These are phyloP conservation scores for Colletotrichum noveboracense DNA, from an alignment of 2,329 filamentous ascomycete genomes.

Conservation along the genomic window DNA sequence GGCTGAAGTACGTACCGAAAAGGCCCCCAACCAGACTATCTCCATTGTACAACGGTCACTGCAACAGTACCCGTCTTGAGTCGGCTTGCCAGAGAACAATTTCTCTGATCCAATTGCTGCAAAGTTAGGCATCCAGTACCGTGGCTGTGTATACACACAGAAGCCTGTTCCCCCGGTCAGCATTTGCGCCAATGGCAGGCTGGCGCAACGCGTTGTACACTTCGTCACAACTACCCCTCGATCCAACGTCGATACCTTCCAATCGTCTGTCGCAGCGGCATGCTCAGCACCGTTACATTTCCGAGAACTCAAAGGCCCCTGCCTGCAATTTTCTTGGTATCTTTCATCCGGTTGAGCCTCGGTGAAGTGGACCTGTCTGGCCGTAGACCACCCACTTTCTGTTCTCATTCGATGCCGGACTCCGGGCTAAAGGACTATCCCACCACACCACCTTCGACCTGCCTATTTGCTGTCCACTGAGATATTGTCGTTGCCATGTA, in stretches of 20 bases:
- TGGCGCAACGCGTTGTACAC: background rate
- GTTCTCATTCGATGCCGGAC: background rate
- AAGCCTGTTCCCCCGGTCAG: background rate
- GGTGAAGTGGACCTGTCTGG: background rate
- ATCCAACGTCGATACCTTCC: background rate
- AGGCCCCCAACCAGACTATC: background rate
- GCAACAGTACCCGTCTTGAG: background rate
- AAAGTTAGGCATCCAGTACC: constrained; percentile 1
- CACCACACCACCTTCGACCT: background rate
- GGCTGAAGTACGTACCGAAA: constrained; percentile 17
- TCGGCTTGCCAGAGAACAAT: background rate
- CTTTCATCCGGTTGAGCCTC: background rate
- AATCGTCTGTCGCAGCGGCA: background rate
- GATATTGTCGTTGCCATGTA: background rate
- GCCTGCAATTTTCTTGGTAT: background rate
- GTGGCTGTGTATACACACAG: background rate
- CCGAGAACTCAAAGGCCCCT: background rate
- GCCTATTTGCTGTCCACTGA: background rate
- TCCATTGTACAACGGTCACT: background rate
- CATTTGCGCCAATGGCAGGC: background rate
- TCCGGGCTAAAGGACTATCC: background rate
- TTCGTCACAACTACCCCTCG: background rate
- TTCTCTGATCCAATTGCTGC: background rate
- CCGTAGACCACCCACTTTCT: background rate
- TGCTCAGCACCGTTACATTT: background rate